Percentiles rank a stretch among this genome's conserved stretches.
Evolutionary conservation across 129 eudicot genomes (phyloP).

Genomic region (Centrapalus pauciflorus): DNA sequence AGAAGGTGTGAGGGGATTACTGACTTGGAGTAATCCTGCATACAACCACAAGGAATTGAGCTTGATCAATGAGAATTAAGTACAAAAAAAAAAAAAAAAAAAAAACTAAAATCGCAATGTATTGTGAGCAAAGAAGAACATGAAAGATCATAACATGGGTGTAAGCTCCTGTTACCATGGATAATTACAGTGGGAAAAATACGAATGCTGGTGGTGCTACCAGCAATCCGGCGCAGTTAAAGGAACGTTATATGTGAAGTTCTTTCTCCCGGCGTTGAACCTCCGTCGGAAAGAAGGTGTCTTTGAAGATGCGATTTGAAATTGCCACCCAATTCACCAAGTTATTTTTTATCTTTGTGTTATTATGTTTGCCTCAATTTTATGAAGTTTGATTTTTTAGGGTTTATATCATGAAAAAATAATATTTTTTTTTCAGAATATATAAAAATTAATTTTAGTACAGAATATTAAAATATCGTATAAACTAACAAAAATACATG

Average conservation of each 20-base stretch:
- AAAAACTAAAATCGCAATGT: not conserved
- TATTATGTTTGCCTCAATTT: too few relatives aligned
- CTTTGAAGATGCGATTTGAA: too few relatives aligned
- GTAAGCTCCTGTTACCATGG: conserved; percentile 15
- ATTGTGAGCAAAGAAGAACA: not conserved
- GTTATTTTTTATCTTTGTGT: too few relatives aligned
- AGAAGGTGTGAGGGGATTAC: conserved; percentile 76
- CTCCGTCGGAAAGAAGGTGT: too few relatives aligned
- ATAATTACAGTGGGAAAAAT: not conserved
- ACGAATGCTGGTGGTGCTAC: not conserved
- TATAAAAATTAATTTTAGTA: too few relatives aligned
- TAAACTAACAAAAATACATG: too few relatives aligned
- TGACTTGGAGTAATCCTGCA: conserved; percentile 76
- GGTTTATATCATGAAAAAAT: too few relatives aligned
- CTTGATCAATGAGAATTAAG: not conserved
- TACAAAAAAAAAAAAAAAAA: too few relatives aligned
- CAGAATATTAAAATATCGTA: too few relatives aligned
- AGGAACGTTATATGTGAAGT: not conserved
- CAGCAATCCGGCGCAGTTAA: not conserved
- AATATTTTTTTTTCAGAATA: too few relatives aligned
- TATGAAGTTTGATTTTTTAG: too few relatives aligned
- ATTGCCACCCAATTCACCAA: too few relatives aligned
- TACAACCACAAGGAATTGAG: not conserved
- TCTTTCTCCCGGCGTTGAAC: not conserved
- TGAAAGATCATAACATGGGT: not conserved